Conservation (phyloP, 306 rosid species). For the Quercus ilex region DNA sequence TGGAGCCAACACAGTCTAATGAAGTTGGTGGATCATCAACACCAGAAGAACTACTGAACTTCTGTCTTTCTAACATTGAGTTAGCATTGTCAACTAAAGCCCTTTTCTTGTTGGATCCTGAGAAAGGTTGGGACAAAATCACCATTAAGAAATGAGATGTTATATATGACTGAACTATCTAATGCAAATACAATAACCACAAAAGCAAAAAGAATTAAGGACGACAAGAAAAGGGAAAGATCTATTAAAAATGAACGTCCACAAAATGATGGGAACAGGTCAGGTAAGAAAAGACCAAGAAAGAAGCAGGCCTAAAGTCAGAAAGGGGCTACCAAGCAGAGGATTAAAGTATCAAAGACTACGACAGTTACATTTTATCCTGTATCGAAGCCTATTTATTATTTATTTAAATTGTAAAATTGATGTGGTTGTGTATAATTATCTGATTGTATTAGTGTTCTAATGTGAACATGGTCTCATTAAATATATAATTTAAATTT, state of each 20-base stretch:
- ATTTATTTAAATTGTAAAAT: not conserved
- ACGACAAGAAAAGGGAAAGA: not conserved
- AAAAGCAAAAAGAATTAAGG: not conserved
- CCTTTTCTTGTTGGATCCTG: slow-evolving; percentile 54
- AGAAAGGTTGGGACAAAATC: slow-evolving; percentile 27
- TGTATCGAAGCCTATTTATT: not conserved
- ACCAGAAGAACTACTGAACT: slow-evolving; percentile 11
- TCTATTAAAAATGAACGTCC: not conserved
- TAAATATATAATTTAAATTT: not conserved
- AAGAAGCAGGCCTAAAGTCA: not conserved
- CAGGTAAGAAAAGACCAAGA: not conserved
- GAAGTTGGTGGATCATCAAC: no score
- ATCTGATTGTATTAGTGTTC: not conserved
- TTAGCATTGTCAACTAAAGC: slow-evolving; percentile 33
- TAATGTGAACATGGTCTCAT: not conserved
- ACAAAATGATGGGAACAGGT: not conserved
- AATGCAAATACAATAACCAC: not conserved
- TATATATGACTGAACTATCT: not conserved
- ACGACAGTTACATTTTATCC: no score
- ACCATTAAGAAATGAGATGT: not conserved
- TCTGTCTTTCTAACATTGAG: slow-evolving; percentile 25
- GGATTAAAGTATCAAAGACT: not conserved
- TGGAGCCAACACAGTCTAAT: slow-evolving; percentile 22
- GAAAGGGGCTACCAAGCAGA: not conserved
- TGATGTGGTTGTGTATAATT: not conserved